Evolutionary conservation across 2,329 filamentous ascomycete species (phyloP), one percentile per base, ranked within the genome.

Genomic region (Beauveria sp.): DNA sequence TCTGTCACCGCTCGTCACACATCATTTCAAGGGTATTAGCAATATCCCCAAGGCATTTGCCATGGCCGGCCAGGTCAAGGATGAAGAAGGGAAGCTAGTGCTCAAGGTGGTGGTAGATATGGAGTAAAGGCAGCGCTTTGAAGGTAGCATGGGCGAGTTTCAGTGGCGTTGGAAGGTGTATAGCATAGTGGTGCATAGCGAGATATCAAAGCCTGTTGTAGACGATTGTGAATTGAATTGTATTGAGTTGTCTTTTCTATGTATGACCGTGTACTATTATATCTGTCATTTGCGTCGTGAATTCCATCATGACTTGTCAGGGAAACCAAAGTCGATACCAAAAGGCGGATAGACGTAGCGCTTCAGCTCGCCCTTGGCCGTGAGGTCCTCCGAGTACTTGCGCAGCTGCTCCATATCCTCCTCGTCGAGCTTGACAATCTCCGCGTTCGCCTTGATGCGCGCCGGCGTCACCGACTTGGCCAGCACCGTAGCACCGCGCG

Each of bases 321-420:
- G 86, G 76, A 90, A 90, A 2, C 87, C 87, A 71, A 90, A 87
- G 68, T 87, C 79, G 54, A 88, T 74, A 3, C 84, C 85, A 68
- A 89, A 90, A 0, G 85, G 82, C 65, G 87, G 87, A 71, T 86
- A 89, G 40, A 90, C 84, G 64, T 84, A 89, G 66, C 84, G 78
- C 73, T 82, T 75, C 62, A 84, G 69, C 73, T 84, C 80, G 51
- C 79, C 77, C 63, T 78, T 78, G 66, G 75, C 75, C 28, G 73
- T 70, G 50, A 86, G 71, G 40, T 77, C 74, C 26, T 76, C 73
- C 0, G 82, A 82, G 71, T 85, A 85, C 55, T 80, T 80, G 66
- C 79, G 74, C 16, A 87, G 75, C 54, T 89, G 80, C 67, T 85
- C 80, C 59, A 73, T 60, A 65, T 92, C 89, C n/a, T 80, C 79